Evolutionary conservation across 2,329 filamentous ascomycete genomes (phyloP).

Genomic region (Pseudogymnoascus verrucosus): DNA sequence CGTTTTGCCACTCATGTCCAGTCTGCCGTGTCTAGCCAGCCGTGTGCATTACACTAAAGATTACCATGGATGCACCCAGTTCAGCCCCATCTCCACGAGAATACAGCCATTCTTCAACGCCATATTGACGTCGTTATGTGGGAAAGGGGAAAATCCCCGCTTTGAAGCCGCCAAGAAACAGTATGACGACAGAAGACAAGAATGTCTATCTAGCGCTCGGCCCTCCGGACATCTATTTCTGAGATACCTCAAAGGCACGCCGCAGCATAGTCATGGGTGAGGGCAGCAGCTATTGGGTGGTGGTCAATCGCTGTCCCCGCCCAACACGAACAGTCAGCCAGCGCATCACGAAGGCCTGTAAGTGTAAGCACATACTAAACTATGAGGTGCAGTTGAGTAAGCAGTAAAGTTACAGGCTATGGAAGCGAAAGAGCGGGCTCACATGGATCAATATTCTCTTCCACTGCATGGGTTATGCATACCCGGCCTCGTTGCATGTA

Average conservation of each 20-base stretch:
- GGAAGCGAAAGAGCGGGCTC: not conserved
- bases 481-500: not conserved
- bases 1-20: not conserved
- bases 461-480: not conserved
- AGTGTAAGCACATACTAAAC: slow-evolving; percentile 4
- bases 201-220: not conserved
- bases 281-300: not conserved
- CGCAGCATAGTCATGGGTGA: not conserved
- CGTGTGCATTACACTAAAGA: not conserved
- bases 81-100: not conserved
- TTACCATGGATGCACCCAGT: not conserved
- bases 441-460: not conserved
- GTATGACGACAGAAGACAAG: not conserved
- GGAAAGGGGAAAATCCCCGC: not conserved
- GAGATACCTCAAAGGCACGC: not conserved
- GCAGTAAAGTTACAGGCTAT: not conserved
- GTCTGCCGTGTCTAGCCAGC: not conserved
- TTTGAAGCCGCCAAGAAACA: not conserved
- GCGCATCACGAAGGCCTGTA: not conserved
- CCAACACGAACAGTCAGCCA: slow-evolving; percentile 8
- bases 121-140: not conserved
- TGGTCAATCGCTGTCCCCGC: not conserved
- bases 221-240: not conserved
- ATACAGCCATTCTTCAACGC: not conserved
- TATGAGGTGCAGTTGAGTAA: slow-evolving; percentile 3